Conservation (phyloP, 192 early-diverging fungal species). For the Backusella psychrophila region DNA sequence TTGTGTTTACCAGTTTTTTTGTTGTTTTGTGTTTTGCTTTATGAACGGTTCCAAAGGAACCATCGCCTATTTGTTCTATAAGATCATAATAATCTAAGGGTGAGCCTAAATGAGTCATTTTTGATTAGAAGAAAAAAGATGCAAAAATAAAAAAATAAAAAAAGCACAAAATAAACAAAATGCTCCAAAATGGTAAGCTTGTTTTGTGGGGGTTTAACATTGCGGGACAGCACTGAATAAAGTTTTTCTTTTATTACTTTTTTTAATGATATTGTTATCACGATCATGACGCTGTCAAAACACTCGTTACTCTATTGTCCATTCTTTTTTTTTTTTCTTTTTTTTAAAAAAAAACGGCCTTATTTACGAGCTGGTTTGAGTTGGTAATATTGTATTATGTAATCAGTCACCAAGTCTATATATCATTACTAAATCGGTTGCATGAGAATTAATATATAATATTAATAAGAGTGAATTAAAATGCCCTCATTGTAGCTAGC, state of each 20-base stretch:
- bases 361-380: too few relatives aligned
- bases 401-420: too few relatives aligned
- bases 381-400: too few relatives aligned
- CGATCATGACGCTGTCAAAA: too few relatives aligned
- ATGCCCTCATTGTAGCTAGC: too few relatives aligned
- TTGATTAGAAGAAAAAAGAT: not conserved
- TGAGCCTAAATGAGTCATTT: constrained; percentile 14
- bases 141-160: constrained; percentile 4
- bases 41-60: constrained; percentile 80
- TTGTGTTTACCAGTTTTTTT: constrained; percentile 60
- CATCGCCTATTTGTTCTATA: constrained; percentile 73
- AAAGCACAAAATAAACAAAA: not conserved
- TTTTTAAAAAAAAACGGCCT: too few relatives aligned
- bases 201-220: not conserved
- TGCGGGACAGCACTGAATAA: not conserved
- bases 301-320: too few relatives aligned
- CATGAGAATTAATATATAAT: too few relatives aligned
- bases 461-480: too few relatives aligned
- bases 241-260: not conserved
- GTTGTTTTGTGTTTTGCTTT: constrained; percentile 60
- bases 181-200: not conserved
- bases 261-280: too few relatives aligned
- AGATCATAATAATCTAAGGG: constrained; percentile 56
- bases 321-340: too few relatives aligned
- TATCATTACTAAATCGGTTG: too few relatives aligned